Evolutionary conservation across 2,329 filamentous ascomycete species (phyloP).

Genomic region (Colletotrichum tropicicola): DNA sequence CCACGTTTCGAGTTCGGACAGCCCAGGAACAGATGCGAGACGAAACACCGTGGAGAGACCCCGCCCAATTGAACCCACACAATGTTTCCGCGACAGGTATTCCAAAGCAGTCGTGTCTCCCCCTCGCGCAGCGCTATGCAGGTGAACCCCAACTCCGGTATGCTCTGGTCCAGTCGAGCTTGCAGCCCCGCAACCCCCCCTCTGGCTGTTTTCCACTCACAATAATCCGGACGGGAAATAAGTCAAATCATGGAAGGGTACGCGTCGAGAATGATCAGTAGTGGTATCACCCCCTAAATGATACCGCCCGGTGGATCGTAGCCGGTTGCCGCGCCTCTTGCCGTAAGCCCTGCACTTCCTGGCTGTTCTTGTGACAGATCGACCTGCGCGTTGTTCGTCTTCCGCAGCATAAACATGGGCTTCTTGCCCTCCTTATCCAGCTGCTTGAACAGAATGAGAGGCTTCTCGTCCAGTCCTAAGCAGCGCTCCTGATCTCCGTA

Average conservation of each 20-base stretch:
- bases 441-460: constrained; percentile 95
- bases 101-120: constrained; percentile 26
- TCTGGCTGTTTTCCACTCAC: constrained; percentile 8
- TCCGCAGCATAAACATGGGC: constrained; percentile 98
- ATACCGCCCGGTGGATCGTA: constrained; percentile 70
- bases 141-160: constrained; percentile 29
- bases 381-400: constrained; percentile 64
- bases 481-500: constrained; percentile 98
- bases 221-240: constrained; percentile 7
- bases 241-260: constrained; percentile 22
- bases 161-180: constrained; percentile 21
- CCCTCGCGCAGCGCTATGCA: constrained; percentile 30
- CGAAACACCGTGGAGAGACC: constrained; percentile 26
- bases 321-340: constrained; percentile 53
- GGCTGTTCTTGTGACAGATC: constrained; percentile 55
- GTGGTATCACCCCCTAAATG: constrained; percentile 49
- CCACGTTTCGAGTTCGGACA: constrained; percentile 24
- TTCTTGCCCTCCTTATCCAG: constrained; percentile 97
- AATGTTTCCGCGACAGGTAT: constrained; percentile 24
- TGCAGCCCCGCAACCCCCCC: constrained; percentile 12
- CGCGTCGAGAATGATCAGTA: constrained; percentile 22
- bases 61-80: constrained; percentile 19
- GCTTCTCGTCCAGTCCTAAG: constrained; percentile 89
- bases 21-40: constrained; percentile 24
- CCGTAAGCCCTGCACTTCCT: constrained; percentile 60